Evolutionary conservation across 306 rosid species (phyloP), one percentile per base, ranked within the genome.

Genomic region (Quercus aquifolioides): DNA sequence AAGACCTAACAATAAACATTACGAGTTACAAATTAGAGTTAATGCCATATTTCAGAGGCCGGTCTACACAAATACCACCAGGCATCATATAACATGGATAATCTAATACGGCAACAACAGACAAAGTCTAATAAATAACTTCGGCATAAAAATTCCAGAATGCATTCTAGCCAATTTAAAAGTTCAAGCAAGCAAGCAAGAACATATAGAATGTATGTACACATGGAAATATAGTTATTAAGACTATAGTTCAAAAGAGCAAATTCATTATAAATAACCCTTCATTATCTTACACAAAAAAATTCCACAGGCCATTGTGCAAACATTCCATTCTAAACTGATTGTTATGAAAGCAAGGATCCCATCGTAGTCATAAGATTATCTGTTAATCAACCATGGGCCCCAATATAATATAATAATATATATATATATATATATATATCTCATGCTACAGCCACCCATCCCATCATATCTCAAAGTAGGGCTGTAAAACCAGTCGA

Each of bases 1-100:
- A 95, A 95, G 56, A 92, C 98, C 99, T 95, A 74, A 52, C 78
- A 19, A 56, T 21, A 71, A 67, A 81, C n/a, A 84, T 71, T 19
- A 84, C 12, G 69, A 74, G 78, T 20, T n/a, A 56, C 71, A 52
- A 35, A 58, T 25, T 49, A 78, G 23, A 74, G n/a, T 21, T 30
- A 11, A 57, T 12, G 33, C 12, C 33, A 26, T n/a, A 59, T 23
- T 59, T 59, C 54, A 49, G 31, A 59, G 65, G 65, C 21, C 64
- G 3, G 62, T 56, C 21, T n/a, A 19, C 18, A 14, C 62, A 56
- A 56, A 17, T 26, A 63, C 6, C 69, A 63, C n/a, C 38, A 28
- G n/a, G 69, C 19, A 63, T 26, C 18, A 63, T 14, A 63, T 63
- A 63, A 14, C 41, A 35, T 26, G 69, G 41, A 63, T 28, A 63